Base-by-base conservation (phyloP, 2,329 filamentous ascomycete genomes). In the Xylaria multiplex region DNA sequence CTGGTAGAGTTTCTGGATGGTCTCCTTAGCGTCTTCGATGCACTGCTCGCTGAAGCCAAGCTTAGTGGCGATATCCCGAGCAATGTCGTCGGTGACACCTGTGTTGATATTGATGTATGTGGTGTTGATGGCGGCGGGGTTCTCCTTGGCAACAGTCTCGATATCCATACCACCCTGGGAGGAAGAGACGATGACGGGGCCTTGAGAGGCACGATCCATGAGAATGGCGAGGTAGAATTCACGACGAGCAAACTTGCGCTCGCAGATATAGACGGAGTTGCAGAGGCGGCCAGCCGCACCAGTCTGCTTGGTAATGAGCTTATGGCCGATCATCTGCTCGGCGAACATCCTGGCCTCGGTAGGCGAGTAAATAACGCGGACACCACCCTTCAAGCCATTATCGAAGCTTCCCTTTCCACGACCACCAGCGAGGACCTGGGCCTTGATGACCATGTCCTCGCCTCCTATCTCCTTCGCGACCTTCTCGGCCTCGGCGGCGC, bases 91-190 rank as follows among this genome's bases (percentile, higher is more conserved):
- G 57, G 96, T 98, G 70, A 99, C 96, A 76, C 96, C 96, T 72
- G 86, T 86, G 81, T 98, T 91, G 84, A 99, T 97, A 82, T 98
- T 90, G 76, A 99, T 91, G 77, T 92, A 89, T 73, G 93, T 97
- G 75, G 95, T 97, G 82, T 90, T 91, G 84, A 99, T 99, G 74
- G 96, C 96, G 9, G 96, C 93, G 68, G 96, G 96, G 84, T 88
- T 93, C 85, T 99, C 96, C 88, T 98, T 99, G 79, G 96, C 96
- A 74, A 99, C 96, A 59, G 91, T 89, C 88, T 99, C 96, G 77
- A 99, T 99, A 81, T 99, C 96, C 93, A 99, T 97, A 80, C 96
- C 96, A 81, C 96, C 96, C 84, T 99, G 96, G 65, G 94, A 97
- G 68, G 95, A 98, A 73, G 96, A 95, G 68, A 99, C 94, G 75